These are phyloP conservation scores for Boeremia lycopersici DNA, from an alignment of 2,329 filamentous ascomycete species.

Conservation along the genomic window DNA sequence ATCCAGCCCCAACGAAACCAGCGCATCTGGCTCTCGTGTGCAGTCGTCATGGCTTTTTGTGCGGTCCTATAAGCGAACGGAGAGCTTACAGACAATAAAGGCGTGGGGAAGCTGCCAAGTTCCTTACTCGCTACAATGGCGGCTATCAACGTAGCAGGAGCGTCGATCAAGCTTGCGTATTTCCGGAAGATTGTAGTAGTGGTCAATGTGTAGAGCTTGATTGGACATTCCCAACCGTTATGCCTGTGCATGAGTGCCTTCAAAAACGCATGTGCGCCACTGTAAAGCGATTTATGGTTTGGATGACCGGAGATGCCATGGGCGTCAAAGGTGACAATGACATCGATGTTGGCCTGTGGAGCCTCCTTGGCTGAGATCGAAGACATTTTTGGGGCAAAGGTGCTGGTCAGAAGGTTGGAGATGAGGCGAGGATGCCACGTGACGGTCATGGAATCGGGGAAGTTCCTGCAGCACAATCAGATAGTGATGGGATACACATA, in stretches of 20 bases:
- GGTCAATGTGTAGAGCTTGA: conserved; percentile 84
- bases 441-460: conserved; percentile 86
- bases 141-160: conserved; percentile 69
- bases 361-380: conserved; percentile 49
- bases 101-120: conserved; percentile 59
- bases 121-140: conserved; percentile 58
- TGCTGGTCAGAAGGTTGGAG: conserved; percentile 69
- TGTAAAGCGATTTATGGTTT: conserved; percentile 89
- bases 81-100: conserved; percentile 74
- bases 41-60: conserved; percentile 84
- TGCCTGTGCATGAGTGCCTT: conserved; percentile 67
- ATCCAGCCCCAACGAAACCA: conserved; percentile 99
- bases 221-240: conserved; percentile 70
- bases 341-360: conserved; percentile 69
- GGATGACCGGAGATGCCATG: conserved; percentile 83
- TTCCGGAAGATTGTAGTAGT: conserved; percentile 77
- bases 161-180: conserved; percentile 79
- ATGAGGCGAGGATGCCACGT: conserved; percentile 77
- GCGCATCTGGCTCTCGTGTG: conserved; percentile 94
- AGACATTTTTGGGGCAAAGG: conserved; percentile 72
- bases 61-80: conserved; percentile 69
- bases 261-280: conserved; percentile 78
- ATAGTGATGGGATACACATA: not conserved
- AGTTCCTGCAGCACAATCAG: conserved; percentile 57
- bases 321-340: conserved; percentile 88